These are phyloP conservation scores for Sugiyamaella xylanicola DNA, from an alignment of 1,139 yeast genomes.

Conservation along the genomic window DNA sequence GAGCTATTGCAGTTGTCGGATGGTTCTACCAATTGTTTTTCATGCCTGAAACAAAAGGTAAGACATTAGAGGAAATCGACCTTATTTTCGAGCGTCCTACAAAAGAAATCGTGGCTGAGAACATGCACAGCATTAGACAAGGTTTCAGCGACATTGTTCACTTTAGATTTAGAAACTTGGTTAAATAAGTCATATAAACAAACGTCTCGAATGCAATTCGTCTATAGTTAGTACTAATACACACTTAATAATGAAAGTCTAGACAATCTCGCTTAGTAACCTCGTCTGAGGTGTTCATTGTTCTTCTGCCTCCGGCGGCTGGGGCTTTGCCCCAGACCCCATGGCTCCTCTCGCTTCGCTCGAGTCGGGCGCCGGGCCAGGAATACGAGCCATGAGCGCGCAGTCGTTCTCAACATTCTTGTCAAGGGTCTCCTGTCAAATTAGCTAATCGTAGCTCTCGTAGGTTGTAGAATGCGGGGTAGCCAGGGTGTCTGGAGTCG, in stretches of 20 bases:
- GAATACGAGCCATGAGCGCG: too few species aligned
- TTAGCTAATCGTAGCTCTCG: too few species aligned
- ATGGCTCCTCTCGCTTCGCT: too few species aligned
- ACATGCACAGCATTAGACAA: slow-evolving; percentile 15
- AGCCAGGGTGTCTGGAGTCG: too few species aligned
- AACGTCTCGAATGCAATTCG: not conserved
- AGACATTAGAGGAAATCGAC: slow-evolving; percentile 74
- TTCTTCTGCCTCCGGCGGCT: too few species aligned
- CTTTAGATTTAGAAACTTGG: slow-evolving; percentile 18
- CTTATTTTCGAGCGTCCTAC: slow-evolving; percentile 41
- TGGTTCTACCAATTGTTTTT: slow-evolving; percentile 57
- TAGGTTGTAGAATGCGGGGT: too few species aligned
- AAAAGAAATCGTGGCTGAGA: slow-evolving; percentile 29
- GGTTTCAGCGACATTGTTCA: slow-evolving; percentile 19
- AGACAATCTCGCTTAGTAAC: not conserved
- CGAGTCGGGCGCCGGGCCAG: too few species aligned
- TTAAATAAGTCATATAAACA: slow-evolving; percentile 1
- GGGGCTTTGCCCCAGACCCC: too few species aligned
- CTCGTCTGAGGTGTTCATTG: too few species aligned
- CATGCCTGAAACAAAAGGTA: slow-evolving; percentile 76
- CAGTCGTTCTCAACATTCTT: too few species aligned
- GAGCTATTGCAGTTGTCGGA: slow-evolving; percentile 62
- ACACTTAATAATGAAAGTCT: not conserved
- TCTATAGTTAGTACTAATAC: not conserved
- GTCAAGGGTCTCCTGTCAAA: too few species aligned